Conservation (phyloP, 163 green algal species). For the Chloromonas sp. region DNA sequence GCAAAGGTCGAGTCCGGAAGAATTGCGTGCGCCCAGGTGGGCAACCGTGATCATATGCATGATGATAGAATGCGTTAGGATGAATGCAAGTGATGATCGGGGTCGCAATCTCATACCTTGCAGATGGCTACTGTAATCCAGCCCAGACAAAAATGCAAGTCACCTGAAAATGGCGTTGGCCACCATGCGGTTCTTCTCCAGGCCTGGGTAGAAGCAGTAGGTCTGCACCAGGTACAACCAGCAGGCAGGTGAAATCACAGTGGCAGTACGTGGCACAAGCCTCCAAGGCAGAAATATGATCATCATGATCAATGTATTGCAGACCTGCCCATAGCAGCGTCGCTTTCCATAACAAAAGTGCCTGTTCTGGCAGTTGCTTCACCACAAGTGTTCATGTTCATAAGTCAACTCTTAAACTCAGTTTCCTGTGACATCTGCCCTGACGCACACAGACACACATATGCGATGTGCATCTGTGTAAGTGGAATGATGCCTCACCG, state of each 20-base stretch:
- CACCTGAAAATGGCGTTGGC: constrained; percentile 55
- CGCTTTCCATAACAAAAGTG: not conserved
- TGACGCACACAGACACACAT: not conserved
- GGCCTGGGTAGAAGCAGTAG: constrained; percentile 46
- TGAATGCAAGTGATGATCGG: too few species aligned
- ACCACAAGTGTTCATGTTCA: not conserved
- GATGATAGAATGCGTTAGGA: too few species aligned
- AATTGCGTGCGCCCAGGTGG: too few species aligned
- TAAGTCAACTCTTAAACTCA: not conserved
- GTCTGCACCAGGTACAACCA: constrained; percentile 24
- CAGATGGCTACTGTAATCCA: too few species aligned
- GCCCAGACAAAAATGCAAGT: too few species aligned
- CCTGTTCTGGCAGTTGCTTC: not conserved
- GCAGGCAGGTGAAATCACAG: not conserved
- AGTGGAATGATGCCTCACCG: not conserved
- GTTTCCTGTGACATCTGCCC: not conserved
- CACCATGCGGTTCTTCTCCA: constrained; percentile 51
- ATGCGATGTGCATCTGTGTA: not conserved
- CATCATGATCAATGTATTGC: not conserved
- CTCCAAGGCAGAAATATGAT: not conserved
- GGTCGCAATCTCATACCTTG: too few species aligned
- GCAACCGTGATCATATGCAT: too few species aligned
- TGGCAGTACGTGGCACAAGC: not conserved
- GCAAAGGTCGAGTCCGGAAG: too few species aligned
- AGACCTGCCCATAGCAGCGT: not conserved